These are phyloP conservation scores for Coemansia sp. DNA, from an alignment of 371 early-diverging fungal genomes.

Conservation along the genomic window DNA sequence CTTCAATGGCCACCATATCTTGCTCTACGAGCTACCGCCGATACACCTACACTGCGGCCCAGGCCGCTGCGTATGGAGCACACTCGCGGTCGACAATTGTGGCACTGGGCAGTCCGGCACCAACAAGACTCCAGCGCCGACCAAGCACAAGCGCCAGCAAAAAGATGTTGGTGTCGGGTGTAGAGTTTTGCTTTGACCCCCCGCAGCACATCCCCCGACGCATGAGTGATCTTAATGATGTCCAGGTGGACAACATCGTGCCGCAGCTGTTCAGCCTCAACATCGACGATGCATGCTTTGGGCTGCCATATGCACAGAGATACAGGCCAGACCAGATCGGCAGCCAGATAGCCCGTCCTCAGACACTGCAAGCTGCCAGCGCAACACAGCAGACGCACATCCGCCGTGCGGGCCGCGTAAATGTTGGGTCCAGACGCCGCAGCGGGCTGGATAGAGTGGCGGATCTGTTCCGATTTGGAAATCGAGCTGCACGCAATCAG, in stretches of 20 bases:
- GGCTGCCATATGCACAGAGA: slow-evolving; percentile 33
- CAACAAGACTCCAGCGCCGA: not conserved
- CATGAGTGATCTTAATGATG: not conserved
- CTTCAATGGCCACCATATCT: not conserved
- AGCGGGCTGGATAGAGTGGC: slow-evolving; percentile 20
- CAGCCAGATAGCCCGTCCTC: not conserved
- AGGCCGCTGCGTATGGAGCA: not conserved
- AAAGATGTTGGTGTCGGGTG: not conserved
- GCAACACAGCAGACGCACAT: not conserved
- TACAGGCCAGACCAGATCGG: not conserved
- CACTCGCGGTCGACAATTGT: slow-evolving; percentile 13
- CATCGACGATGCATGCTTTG: slow-evolving; percentile 23
- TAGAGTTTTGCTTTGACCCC: not conserved
- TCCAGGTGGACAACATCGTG: slow-evolving; percentile 21
- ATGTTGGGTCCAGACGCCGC: slow-evolving; percentile 12
- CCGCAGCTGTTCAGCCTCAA: slow-evolving; percentile 8
- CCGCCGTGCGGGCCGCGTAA: slow-evolving; percentile 36
- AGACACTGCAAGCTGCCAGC: not conserved
- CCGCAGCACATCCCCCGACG: not conserved
- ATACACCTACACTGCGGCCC: not conserved
- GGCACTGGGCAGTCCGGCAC: not conserved
- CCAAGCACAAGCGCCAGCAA: not conserved
- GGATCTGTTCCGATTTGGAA: slow-evolving; percentile 21
- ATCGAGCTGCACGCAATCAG: slow-evolving; percentile 14
- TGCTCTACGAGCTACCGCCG: too few relatives aligned